These are phyloP conservation scores for Litsea cubeba DNA, from an alignment of 164 flowering plant species.

Conservation along the genomic window DNA sequence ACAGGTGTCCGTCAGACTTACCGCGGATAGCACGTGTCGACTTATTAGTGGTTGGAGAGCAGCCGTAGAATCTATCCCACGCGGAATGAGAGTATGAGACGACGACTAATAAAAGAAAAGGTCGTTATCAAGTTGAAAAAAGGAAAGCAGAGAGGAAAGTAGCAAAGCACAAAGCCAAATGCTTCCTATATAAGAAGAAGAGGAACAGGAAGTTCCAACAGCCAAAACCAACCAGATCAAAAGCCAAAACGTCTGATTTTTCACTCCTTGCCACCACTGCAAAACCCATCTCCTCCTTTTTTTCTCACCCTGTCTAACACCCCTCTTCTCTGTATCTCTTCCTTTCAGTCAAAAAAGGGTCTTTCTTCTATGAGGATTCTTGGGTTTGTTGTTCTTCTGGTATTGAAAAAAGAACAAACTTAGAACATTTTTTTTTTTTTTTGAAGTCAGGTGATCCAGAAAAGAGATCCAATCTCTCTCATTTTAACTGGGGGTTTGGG, in stretches of 20 bases:
- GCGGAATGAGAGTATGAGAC: too few relatives aligned
- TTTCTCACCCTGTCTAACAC: slow-evolving; percentile 14
- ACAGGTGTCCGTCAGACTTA: too few relatives aligned
- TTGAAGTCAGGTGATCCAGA: slow-evolving; percentile 56
- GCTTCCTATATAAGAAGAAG: slow-evolving; percentile 2
- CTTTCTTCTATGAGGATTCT: slow-evolving; percentile 27
- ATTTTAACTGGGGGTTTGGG: slow-evolving; percentile 3
- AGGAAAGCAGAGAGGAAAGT: neutral
- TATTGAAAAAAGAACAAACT: neutral
- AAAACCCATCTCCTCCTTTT: slow-evolving; percentile 1
- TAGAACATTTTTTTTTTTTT: neutral
- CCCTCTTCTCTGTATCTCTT: slow-evolving; percentile 75
- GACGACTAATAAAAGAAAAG: too few relatives aligned
- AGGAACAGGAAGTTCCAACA: neutral
- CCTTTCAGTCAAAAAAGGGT: slow-evolving; percentile 29
- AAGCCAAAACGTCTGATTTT: neutral
- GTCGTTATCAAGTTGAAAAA: too few relatives aligned
- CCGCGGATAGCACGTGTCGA: too few relatives aligned
- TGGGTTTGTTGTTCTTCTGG: slow-evolving; percentile 22
- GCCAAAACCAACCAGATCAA: neutral
- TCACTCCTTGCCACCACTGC: neutral
- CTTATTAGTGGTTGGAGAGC: too few relatives aligned
- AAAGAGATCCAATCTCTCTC: slow-evolving; percentile 45
- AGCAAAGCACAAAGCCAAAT: neutral
- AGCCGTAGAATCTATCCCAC: too few relatives aligned